Base-by-base conservation (phyloP, 2,329 filamentous ascomycete species). In the Aspergillus fijiensis region DNA sequence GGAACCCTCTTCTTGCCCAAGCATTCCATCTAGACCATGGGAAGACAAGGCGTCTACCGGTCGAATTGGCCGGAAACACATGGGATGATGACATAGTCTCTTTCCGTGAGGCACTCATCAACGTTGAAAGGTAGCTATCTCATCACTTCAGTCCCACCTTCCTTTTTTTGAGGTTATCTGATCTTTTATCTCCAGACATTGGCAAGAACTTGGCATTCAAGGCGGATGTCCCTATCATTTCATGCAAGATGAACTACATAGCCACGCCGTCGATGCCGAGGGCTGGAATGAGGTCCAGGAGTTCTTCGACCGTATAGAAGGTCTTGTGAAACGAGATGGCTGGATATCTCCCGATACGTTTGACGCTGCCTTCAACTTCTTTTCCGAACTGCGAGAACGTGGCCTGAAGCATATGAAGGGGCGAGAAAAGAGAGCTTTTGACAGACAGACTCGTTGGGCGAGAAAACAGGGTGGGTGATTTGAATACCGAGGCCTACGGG, bases 331-430 rank as follows among this genome's bases (percentile, higher is more conserved):
- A 56, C 68, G 76, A 42, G 76, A 78, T 66, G 75, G 76, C 49
- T 79, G 75, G 72, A 76, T 74, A n/a, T 63, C 67, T 33, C 67
- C 70, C 58, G 73, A 75, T 54, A 73, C 70, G 49, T 78, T 75
- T 54, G 69, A 74, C 19, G 63, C 72, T 57, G 74, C 74, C 49
- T 64, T 73, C 33, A 6, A 14, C 60, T 71, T 51, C 65, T 76
- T 61, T 76, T 76, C 65, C 48, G 65, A 72, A 14, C 66, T 78
- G 23, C 63, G 72, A 61, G 68, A 75, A 60, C 53, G 69, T 21
- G 74, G 73, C 49, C 63, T 77, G 58, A 54, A 65, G 57, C 59
- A 60, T 27, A 55, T 77, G 60, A 70, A 57, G 63, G 74, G 71
- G 3, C 57, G 74, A 29, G 72, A 77, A 52, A 65, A 67, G 45